Evolutionary conservation across 768 basidiomycete species (phyloP).

Genomic region (Boletellus ananas): DNA sequence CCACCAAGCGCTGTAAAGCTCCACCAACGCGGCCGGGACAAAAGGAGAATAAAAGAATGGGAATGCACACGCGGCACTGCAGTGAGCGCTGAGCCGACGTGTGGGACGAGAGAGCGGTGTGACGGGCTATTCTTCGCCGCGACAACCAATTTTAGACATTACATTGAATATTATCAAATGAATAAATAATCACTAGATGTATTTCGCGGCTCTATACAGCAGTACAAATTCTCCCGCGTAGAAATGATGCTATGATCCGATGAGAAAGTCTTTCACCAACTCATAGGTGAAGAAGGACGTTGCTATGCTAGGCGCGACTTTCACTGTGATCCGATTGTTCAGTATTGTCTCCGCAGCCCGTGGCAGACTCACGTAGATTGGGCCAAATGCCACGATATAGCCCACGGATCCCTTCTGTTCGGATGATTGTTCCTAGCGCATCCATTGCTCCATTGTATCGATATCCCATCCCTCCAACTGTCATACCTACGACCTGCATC

Average conservation of each 20-base stretch:
- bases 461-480: constrained; percentile 49
- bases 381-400: constrained; percentile 88
- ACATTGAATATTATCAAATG: neutral
- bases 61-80: constrained; percentile 13
- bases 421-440: constrained; percentile 65
- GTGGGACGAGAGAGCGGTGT: constrained; percentile 4
- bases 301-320: constrained; percentile 88
- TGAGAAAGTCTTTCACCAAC: constrained; percentile 50
- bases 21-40: constrained; percentile 4
- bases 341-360: constrained; percentile 1
- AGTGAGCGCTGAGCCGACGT: constrained; percentile 16
- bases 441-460: constrained; percentile 81
- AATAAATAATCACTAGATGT: constrained; percentile 5
- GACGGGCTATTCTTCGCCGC: neutral
- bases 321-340: constrained; percentile 47
- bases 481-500: constrained; percentile 91
- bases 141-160: constrained; percentile 5
- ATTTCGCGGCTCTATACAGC: neutral
- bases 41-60: constrained; percentile 10
- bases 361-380: constrained; percentile 62
- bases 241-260: constrained; percentile 21
- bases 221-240: neutral
- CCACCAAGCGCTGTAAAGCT: constrained; percentile 17
- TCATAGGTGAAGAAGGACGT: constrained; percentile 86
- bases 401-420: constrained; percentile 69